Percentiles rank a stretch among this genome's conserved stretches.
Conservation (phyloP, 805 yeast species). For the Kodamaea nitidulidarum region DNA sequence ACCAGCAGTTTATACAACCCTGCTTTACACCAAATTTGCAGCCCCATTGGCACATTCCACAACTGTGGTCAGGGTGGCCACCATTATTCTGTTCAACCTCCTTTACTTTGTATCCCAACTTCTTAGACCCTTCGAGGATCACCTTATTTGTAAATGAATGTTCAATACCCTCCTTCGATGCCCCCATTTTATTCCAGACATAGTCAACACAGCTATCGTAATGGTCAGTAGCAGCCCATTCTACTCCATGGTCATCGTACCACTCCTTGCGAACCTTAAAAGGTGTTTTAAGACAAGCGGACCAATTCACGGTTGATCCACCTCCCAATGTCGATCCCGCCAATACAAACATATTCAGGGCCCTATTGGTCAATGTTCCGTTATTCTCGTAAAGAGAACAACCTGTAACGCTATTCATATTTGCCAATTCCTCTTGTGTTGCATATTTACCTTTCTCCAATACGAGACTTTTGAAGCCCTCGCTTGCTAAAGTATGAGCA, state of each 20-base stretch:
- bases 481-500: slow-evolving; percentile 34
- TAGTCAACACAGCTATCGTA: slow-evolving; percentile 45
- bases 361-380: slow-evolving; percentile 33
- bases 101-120: slow-evolving; percentile 41
- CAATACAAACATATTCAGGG: slow-evolving; percentile 33
- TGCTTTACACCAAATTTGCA: slow-evolving; percentile 49
- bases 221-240: slow-evolving; percentile 40
- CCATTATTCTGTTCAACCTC: slow-evolving; percentile 47
- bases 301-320: slow-evolving; percentile 57
- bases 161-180: slow-evolving; percentile 29
- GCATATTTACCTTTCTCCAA: slow-evolving; percentile 50
- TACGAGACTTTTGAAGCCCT: slow-evolving; percentile 43
- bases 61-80: slow-evolving; percentile 37
- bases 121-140: slow-evolving; percentile 41
- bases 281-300: slow-evolving; percentile 48
- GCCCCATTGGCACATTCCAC: slow-evolving; percentile 48
- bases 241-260: slow-evolving; percentile 43
- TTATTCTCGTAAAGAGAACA: slow-evolving; percentile 35
- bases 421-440: slow-evolving; percentile 28
- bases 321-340: slow-evolving; percentile 59
- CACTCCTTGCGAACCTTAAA: slow-evolving; percentile 49
- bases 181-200: slow-evolving; percentile 49
- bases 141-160: slow-evolving; percentile 45
- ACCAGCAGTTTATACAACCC: slow-evolving; percentile 50
- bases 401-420: slow-evolving; percentile 36